phyloP scores from a whole-genome alignment of 331 rosid genomes.

The Dryas integrifolia region DNA sequence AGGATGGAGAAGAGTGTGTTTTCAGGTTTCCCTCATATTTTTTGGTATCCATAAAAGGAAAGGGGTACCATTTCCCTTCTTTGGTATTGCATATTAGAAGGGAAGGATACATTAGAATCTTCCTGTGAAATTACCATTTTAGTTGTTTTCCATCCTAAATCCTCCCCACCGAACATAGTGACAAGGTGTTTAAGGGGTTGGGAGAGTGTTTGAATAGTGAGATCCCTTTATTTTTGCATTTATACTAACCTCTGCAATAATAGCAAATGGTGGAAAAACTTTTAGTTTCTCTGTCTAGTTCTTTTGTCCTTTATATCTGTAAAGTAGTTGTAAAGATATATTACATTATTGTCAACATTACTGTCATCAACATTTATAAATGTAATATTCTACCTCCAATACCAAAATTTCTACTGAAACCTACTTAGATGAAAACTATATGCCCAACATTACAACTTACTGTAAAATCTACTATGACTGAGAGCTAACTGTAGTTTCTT shows the following conservation, averaged over 20 bases:
- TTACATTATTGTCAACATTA: not conserved
- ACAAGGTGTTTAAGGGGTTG: not conserved
- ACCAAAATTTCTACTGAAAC: not conserved
- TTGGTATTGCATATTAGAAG: not conserved
- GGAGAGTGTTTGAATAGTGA: not conserved
- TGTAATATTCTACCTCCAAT: not conserved
- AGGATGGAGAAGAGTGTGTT: not conserved
- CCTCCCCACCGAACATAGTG: not conserved
- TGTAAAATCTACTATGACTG: not conserved
- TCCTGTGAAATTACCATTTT: not conserved
- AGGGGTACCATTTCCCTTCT: not conserved
- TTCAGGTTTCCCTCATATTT: not conserved
- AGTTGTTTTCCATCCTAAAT: not conserved
- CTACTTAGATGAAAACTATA: not conserved
- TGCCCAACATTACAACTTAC: not conserved
- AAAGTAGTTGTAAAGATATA: not conserved
- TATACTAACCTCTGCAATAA: not conserved
- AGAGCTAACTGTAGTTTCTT: slow-evolving; percentile 1
- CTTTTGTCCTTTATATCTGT: not conserved
- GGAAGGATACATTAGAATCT: not conserved
- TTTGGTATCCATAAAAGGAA: not conserved
- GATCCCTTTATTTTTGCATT: not conserved
- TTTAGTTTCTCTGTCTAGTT: not conserved
- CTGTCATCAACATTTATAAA: not conserved
- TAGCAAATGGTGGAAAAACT: not conserved